Percentiles rank a stretch among this genome's conserved stretches.
These are phyloP conservation scores for Pythium aphanidermatum DNA, from an alignment of 352 stramenopile species.

Conservation along the genomic window DNA sequence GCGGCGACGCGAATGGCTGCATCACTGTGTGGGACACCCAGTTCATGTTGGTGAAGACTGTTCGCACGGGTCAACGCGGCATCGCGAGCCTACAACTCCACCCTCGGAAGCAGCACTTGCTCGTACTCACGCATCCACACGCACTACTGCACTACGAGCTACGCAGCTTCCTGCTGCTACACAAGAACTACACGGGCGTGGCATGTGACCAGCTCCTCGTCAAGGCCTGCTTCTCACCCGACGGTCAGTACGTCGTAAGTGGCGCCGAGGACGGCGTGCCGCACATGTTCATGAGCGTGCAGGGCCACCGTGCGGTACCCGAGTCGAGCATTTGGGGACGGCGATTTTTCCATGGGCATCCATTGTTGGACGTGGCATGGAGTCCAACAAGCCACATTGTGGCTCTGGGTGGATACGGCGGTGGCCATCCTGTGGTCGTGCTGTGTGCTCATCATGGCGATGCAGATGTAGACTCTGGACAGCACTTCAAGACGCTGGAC, in stretches of 20 bases:
- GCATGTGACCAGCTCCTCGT: slow-evolving; percentile 38
- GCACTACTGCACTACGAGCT: slow-evolving; percentile 65
- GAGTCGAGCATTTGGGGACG: slow-evolving; percentile 38
- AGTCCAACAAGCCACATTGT: slow-evolving; percentile 52
- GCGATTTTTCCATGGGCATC: slow-evolving; percentile 43
- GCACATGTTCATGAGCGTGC: slow-evolving; percentile 44
- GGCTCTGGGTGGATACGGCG: slow-evolving; percentile 57
- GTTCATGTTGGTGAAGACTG: slow-evolving; percentile 44
- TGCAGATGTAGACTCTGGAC: no score
- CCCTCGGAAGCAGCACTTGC: slow-evolving; percentile 54
- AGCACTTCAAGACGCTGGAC: slow-evolving; percentile 8
- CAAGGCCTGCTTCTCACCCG: slow-evolving; percentile 50
- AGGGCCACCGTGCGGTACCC: slow-evolving; percentile 35
- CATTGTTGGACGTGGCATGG: slow-evolving; percentile 57
- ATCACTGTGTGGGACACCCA: slow-evolving; percentile 39
- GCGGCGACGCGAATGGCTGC: slow-evolving; percentile 37
- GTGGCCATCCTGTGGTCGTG: slow-evolving; percentile 52
- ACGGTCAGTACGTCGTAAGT: slow-evolving; percentile 56
- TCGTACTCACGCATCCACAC: slow-evolving; percentile 59
- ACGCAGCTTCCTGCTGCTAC: slow-evolving; percentile 63
- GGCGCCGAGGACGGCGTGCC: slow-evolving; percentile 59
- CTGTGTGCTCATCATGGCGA: slow-evolving; percentile 44
- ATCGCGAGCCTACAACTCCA: slow-evolving; percentile 58
- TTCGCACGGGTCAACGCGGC: slow-evolving; percentile 38
- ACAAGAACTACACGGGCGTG: slow-evolving; percentile 60